Base-by-base conservation (phyloP, 495 filamentous ascomycete species). In the Penicillium steckii region DNA sequence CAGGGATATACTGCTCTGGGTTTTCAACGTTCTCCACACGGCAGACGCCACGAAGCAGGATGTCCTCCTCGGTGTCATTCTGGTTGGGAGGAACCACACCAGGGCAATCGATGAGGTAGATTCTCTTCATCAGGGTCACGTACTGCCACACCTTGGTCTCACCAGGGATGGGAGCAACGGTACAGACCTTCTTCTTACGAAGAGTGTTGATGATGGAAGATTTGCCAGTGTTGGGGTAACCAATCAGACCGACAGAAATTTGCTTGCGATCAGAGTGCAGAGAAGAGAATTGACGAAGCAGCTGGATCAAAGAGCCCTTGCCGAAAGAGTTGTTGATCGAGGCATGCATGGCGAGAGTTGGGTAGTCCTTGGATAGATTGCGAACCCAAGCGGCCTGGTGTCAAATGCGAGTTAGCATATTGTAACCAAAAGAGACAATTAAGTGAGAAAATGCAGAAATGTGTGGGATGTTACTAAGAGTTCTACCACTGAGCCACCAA, bases 381-480 rank as follows among this genome's bases (percentile, higher is more conserved):
- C 86, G 81, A 44, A 95, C 89, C 91, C 91, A 95, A 37, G 84
- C 80, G 56, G 91, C 91, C 91, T 96, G 64, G 55, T 60, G 44
- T 52, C 48, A 45, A 19, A 57, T 65, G 42, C 56, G 47, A 68
- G 65, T 82, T 69, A 83, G 77, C 54, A 63, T 55, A 22, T 52
- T 44, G 54, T 55, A 51, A 65, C 43, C 67, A 52, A 46, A 58
- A 50, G 46, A 46, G 41, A 62, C 41, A 25, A 23, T n/a, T 32
- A 45, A 33, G 47, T 54, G 32, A 44, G 43, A 53, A 44, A 53
- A 44, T 18, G n/a, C 43, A 60, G 49, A 56, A 59, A 88, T 98
- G 93, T 98, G 82, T 95, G 92, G 87, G 86, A 88, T 90, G 86
- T 88, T 86, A 96, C 93, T 98, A 97, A 95, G 94, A 96, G 87